Percentiles rank a stretch among this genome's conserved stretches.
Conservation (phyloP, 2,329 filamentous ascomycete species). For the Claviceps maximensis region DNA sequence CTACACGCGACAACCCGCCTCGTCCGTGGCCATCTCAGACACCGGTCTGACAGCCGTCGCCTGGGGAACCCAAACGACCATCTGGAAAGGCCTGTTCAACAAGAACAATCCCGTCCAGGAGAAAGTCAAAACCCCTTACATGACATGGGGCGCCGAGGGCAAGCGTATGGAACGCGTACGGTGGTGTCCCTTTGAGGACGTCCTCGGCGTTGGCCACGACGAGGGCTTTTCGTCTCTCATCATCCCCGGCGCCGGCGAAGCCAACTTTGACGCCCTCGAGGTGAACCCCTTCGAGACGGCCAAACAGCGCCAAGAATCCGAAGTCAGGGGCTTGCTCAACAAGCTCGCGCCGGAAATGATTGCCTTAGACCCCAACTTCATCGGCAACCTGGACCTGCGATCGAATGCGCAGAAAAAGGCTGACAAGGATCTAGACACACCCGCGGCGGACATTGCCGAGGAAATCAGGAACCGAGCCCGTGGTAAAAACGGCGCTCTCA, state of each 20-base stretch:
- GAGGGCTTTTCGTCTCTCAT: conserved; percentile 81
- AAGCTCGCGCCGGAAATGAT: conserved; percentile 98
- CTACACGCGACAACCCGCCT: conserved; percentile 68
- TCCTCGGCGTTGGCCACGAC: conserved; percentile 74
- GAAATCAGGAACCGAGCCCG: conserved; percentile 64
- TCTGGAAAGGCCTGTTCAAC: conserved; percentile 85
- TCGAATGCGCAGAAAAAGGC: conserved; percentile 64
- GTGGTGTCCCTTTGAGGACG: conserved; percentile 93
- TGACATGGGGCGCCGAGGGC: conserved; percentile 84
- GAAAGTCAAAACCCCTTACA: conserved; percentile 79
- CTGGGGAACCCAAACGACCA: conserved; percentile 76
- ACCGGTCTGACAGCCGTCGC: conserved; percentile 76
- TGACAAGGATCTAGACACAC: conserved; percentile 68
- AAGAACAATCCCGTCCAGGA: conserved; percentile 57
- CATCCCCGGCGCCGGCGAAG: conserved; percentile 87
- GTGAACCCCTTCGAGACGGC: conserved; percentile 88
- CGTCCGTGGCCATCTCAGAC: conserved; percentile 79
- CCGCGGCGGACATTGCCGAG: conserved; percentile 41
- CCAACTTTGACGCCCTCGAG: conserved; percentile 91
- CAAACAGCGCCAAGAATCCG: conserved; percentile 84
- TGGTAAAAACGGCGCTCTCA: conserved; percentile 79
- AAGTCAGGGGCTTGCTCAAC: conserved; percentile 81
- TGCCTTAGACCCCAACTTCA: conserved; percentile 78
- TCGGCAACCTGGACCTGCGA: conserved; percentile 75
- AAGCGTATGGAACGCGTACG: conserved; percentile 64